phyloP scores from a whole-genome alignment of 495 filamentous ascomycete species.

The Podospora bellae-mahoneyi region DNA sequence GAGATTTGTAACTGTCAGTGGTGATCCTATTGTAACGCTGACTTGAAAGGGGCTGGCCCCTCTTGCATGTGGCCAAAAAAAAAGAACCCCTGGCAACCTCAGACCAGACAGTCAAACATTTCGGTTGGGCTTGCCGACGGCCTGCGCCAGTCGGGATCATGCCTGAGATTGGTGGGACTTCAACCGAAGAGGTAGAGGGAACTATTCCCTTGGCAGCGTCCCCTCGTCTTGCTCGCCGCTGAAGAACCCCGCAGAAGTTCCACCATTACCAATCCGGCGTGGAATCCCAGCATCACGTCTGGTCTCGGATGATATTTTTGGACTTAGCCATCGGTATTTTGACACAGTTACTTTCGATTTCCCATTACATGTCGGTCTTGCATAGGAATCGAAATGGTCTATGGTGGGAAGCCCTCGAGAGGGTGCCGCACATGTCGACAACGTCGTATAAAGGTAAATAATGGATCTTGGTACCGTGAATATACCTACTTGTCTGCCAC shows the following conservation, averaged over 20 bases:
- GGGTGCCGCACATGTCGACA: conserved; percentile 68
- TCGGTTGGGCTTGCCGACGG: background rate
- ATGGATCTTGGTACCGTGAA: background rate
- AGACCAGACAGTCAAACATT: background rate
- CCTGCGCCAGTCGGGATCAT: background rate
- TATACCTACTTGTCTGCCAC: background rate
- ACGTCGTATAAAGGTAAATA: conserved; percentile 65
- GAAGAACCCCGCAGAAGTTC: background rate
- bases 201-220: background rate
- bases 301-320: background rate
- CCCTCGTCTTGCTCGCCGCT: background rate
- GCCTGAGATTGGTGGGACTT: background rate
- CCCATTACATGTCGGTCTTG: background rate
- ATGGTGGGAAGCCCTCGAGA: conserved; percentile 67
- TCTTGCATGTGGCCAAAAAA: background rate
- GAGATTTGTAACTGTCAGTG: too few relatives aligned
- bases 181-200: background rate
- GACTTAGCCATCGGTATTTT: background rate
- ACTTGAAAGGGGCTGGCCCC: too few relatives aligned
- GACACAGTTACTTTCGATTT: background rate
- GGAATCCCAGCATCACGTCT: background rate
- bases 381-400: conserved; percentile 54
- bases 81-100: background rate
- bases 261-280: background rate
- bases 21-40: too few relatives aligned